Conservation (phyloP, 2,329 filamentous ascomycete genomes). For the Aspergillus sp. region DNA sequence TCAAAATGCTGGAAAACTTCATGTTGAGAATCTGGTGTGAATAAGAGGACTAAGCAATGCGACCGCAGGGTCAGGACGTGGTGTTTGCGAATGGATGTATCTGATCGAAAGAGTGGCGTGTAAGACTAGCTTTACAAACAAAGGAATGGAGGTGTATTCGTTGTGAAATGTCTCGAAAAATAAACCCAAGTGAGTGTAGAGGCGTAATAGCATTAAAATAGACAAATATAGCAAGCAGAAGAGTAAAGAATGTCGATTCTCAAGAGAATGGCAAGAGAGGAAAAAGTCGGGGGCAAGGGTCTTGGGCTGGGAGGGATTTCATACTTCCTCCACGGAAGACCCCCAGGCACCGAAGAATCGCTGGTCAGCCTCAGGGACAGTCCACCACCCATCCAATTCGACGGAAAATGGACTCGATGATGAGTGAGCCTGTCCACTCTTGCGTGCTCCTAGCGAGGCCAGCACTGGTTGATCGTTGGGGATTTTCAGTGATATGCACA, state of each 20-base stretch:
- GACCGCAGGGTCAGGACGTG: neutral
- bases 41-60: neutral
- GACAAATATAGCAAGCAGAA: neutral
- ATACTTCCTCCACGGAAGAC: constrained; percentile 10
- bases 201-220: constrained; percentile 1
- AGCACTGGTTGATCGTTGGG: constrained; percentile 13
- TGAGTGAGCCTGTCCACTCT: constrained; percentile 8
- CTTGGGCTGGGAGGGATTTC: constrained; percentile 1
- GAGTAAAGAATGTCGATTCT: constrained; percentile 3
- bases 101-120: constrained; percentile 1
- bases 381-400: neutral
- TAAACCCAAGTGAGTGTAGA: constrained; percentile 9
- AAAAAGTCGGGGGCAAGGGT: neutral
- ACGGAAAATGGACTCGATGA: constrained; percentile 4
- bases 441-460: constrained; percentile 9
- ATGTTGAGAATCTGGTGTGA: constrained; percentile 9
- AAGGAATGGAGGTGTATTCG: constrained; percentile 1
- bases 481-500: constrained; percentile 17
- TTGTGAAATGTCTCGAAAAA: neutral
- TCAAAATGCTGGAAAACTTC: constrained; percentile 17
- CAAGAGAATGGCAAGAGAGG: constrained; percentile 5
- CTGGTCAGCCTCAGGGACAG: constrained; percentile 5
- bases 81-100: neutral
- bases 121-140: constrained; percentile 6
- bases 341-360: constrained; percentile 5